phyloP scores from a whole-genome alignment of 2,329 filamentous ascomycete genomes.

The Aspergillus melleus region DNA sequence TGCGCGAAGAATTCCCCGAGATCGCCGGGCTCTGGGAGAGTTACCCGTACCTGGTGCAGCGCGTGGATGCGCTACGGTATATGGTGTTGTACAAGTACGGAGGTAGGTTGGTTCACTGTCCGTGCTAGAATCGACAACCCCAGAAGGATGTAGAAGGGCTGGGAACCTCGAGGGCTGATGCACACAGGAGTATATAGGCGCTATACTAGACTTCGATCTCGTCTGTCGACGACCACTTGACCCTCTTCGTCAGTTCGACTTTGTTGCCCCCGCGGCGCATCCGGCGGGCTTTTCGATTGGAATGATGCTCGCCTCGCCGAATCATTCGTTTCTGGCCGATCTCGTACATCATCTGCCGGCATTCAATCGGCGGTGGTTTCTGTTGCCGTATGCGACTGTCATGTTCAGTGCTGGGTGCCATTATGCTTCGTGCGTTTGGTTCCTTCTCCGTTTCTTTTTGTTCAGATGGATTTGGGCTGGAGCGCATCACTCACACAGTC shows the following conservation, averaged over 20 bases:
- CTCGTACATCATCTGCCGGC: conserved; percentile 34
- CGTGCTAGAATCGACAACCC: neutral
- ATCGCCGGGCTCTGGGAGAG: conserved; percentile 17
- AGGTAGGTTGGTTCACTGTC: conserved; percentile 9
- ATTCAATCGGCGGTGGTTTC: conserved; percentile 43
- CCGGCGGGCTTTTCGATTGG: conserved; percentile 44
- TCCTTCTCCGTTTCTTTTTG: neutral
- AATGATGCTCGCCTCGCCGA: conserved; percentile 43
- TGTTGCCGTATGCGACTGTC: conserved; percentile 42
- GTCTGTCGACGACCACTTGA: conserved; percentile 42
- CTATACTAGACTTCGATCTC: conserved; percentile 39
- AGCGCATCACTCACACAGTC: neutral
- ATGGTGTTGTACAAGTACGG: conserved; percentile 23
- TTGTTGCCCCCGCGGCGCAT: conserved; percentile 44
- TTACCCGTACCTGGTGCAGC: conserved; percentile 21
- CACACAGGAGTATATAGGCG: conserved; percentile 11
- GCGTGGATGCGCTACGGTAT: conserved; percentile 25
- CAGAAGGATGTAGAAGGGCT: neutral
- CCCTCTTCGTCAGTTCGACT: conserved; percentile 42
- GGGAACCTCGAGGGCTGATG: neutral
- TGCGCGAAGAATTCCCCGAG: conserved; percentile 18
- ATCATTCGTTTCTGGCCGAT: conserved; percentile 35
- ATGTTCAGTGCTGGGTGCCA: conserved; percentile 49
- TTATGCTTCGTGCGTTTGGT: conserved; percentile 38
- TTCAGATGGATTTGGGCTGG: neutral